These are phyloP conservation scores for Brassica rapa DNA, from an alignment of 345 rosid species.

Conservation along the genomic window DNA sequence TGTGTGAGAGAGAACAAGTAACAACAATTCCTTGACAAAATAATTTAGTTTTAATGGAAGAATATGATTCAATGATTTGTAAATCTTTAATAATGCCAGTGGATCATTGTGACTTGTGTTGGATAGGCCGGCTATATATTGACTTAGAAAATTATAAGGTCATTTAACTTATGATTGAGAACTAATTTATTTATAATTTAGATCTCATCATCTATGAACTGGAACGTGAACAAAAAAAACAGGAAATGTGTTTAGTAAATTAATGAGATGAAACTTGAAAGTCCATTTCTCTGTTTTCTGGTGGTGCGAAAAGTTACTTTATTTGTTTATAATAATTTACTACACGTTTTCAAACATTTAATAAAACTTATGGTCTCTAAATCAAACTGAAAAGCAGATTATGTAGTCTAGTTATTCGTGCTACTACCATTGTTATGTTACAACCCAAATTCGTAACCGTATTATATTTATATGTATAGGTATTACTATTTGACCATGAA, in stretches of 20 bases:
- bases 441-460: not conserved
- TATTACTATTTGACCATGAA: not conserved
- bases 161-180: slow-evolving; percentile 23
- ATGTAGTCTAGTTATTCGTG: not conserved
- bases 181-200: not conserved
- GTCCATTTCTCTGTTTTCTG: not conserved
- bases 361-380: too few species aligned
- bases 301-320: not conserved
- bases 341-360: not conserved
- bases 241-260: too few species aligned
- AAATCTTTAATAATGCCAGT: not conserved
- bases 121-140: slow-evolving; percentile 19
- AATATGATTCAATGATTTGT: slow-evolving; percentile 24
- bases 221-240: too few species aligned
- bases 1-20: slow-evolving; percentile 28
- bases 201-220: too few species aligned
- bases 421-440: not conserved
- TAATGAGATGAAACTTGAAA: too few species aligned
- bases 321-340: not conserved
- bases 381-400: not conserved
- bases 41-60: not conserved
- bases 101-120: slow-evolving; percentile 26
- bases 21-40: not conserved
- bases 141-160: slow-evolving; percentile 22
- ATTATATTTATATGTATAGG: not conserved